Evolutionary conservation across 768 basidiomycete genomes (phyloP), one percentile per base, ranked within the genome.

Genomic region (Serendipita sp.): DNA sequence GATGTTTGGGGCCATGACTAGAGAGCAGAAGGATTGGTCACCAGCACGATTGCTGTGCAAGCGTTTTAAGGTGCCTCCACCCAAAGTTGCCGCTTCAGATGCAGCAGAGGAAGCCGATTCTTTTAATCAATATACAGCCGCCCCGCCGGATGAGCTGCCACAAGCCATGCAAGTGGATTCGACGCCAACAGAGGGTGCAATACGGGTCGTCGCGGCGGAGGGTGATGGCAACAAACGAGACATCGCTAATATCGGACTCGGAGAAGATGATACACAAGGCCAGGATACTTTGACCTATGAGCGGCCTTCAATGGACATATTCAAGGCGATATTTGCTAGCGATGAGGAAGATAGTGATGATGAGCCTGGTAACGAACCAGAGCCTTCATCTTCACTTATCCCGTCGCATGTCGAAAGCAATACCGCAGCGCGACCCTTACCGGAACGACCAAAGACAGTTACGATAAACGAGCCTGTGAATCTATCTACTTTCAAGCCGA

Each of bases 261-360:
- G 92, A 24, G 93, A 96, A 60, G 93, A 97, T 69, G 91, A 93
- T 43, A 81, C 79, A 30, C 94, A 96, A 70, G 94, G 92, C 0
- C 74, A 80, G 41, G 92, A 94, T 69, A 92, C 84, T 3, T 76
- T 97, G 66, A 93, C 88, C 0, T 94, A 97, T 71, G 78, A 88
- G 67, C 80, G 88, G 42, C 95, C 96, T 1, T 76, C 84, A 3
- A 89, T 92, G 80, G 88, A 92, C 69, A 83, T 98, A 45, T 99
- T 98, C 78, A 96, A 95, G 71, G 93, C 95, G 2, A 97, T 99
- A 64, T 99, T 99, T 71, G 94, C 92, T 11, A 92, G 89, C 72
- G 90, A 91, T 64, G 90, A 91, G 48, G 92, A 95, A 68, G 88
- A 90, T 38, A 85, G 83, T 17, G 88, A 84, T 7, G 84, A 84